Base-by-base conservation (phyloP, 345 rosid genomes). In the Laguncularia racemosa region DNA sequence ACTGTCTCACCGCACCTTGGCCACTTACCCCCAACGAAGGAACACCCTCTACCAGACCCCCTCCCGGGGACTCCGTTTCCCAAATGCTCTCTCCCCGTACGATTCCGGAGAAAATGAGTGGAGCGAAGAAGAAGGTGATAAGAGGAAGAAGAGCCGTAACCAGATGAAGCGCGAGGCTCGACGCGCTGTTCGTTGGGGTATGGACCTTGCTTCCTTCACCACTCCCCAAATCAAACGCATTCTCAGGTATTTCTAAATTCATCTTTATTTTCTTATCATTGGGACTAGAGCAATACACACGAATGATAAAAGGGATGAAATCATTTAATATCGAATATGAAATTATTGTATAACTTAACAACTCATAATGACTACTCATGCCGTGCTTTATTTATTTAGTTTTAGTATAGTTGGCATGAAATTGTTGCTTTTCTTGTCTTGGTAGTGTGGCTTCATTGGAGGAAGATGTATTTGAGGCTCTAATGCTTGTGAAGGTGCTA, bases 121-220 rank as follows among this genome's bases (percentile, higher is more conserved):
- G 48, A 68, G 70, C 46, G 78, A 64, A 20, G 62, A 71, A 16
- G 88, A 52, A 54, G 72, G 72, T 55, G 84, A 66, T 46, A 90
- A 79, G 0, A 48, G 46, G 3, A 66, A 59, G 72, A 86, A 49
- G 77, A 92, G 95, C 61, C 82, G 86, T 47, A 83, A 86, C 74
- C 91, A 86, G 79, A 81, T 73, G 81, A 92, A 89, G 71, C 89
- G 95, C 66, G 93, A 89, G 54, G 95, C 98, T 64, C 84, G 78
- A n/a, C 95, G 81, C 56, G 86, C 95, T 46, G 83, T 89, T 17
- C 73, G 59, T 16, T 92, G 91, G 97, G 95, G 88, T 48, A 71
- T 84, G 89, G 83, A 92, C 50, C 78, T 89, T 2, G 78, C 95
- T 57, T 73, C 95, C 56, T 85, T 92, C 76, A 75, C 96, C 16